Evolutionary conservation across 2,329 filamentous ascomycete genomes (phyloP).

Genomic region (Coniochaeta sp.): DNA sequence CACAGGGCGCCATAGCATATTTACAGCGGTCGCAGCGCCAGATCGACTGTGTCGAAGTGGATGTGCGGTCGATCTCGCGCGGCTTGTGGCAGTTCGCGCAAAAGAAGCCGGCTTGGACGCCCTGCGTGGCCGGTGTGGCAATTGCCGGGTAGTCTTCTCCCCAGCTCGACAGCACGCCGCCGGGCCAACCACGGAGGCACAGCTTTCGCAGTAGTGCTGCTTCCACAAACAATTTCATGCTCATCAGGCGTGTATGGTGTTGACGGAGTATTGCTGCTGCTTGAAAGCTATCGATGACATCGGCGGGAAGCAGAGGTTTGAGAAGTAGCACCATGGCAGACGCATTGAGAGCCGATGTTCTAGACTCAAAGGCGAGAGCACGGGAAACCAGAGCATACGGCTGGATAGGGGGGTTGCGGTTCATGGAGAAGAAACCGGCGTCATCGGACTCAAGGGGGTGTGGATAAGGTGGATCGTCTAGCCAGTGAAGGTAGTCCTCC

Average conservation of each 20-base stretch:
- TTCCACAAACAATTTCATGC: conserved; percentile 52
- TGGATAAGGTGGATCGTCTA: conserved; percentile 47
- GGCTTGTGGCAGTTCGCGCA: conserved; percentile 51
- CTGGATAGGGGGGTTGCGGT: conserved; percentile 35
- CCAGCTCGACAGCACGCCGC: conserved; percentile 39
- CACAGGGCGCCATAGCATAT: conserved; percentile 45
- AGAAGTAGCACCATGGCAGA: conserved; percentile 55
- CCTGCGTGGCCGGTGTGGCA: conserved; percentile 45
- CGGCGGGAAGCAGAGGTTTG: conserved; percentile 45
- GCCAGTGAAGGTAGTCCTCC: conserved; percentile 52
- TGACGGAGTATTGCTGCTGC: conserved; percentile 50
- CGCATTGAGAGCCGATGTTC: conserved; percentile 49
- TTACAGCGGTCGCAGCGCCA: conserved; percentile 52
- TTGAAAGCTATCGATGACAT: conserved; percentile 47
- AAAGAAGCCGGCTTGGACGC: conserved; percentile 43
- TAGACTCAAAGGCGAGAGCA: conserved; percentile 48
- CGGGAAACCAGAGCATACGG: conserved; percentile 46
- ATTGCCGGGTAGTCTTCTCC: conserved; percentile 47
- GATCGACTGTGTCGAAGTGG: conserved; percentile 32
- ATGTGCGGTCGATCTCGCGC: conserved; percentile 40
- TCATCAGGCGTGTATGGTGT: conserved; percentile 52
- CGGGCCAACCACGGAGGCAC: conserved; percentile 49
- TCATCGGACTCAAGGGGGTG: conserved; percentile 26
- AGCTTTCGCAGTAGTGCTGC: conserved; percentile 55
- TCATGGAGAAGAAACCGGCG: conserved; percentile 8